These are phyloP conservation scores for Serendipita sp. DNA, from an alignment of 768 basidiomycete genomes.

Conservation along the genomic window DNA sequence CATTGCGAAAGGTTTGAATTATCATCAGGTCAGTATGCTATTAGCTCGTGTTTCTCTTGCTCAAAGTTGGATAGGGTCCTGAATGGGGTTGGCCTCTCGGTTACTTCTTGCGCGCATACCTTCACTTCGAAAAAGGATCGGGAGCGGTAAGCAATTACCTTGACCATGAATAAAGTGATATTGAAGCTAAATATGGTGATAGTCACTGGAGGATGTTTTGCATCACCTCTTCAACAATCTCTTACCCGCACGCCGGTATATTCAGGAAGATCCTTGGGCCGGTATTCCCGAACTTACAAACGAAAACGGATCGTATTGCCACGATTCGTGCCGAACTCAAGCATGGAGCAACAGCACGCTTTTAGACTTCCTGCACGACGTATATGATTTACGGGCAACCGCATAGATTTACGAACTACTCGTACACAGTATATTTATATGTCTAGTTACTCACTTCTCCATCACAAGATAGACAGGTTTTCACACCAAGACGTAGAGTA, in stretches of 20 bases:
- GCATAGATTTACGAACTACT: background rate
- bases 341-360: constrained; percentile 93
- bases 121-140: constrained; percentile 63
- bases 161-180: background rate
- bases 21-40: constrained; percentile 53
- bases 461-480: background rate
- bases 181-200: constrained; percentile 2
- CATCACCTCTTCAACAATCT: constrained; percentile 67
- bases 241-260: constrained; percentile 52
- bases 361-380: constrained; percentile 72
- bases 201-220: constrained; percentile 58
- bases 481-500: background rate
- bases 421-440: background rate
- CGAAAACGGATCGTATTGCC: constrained; percentile 63
- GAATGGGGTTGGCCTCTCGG: constrained; percentile 95
- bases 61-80: constrained; percentile 43
- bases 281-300: constrained; percentile 91
- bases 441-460: background rate
- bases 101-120: constrained; percentile 86
- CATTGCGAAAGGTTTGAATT: constrained; percentile 88
- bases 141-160: constrained; percentile 52
- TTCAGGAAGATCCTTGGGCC: constrained; percentile 73
- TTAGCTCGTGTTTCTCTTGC: background rate
- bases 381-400: constrained; percentile 26
- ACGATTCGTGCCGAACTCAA: constrained; percentile 83